phyloP scores from a whole-genome alignment of 345 rosid genomes.

The Raphanus raphanistrum region DNA sequence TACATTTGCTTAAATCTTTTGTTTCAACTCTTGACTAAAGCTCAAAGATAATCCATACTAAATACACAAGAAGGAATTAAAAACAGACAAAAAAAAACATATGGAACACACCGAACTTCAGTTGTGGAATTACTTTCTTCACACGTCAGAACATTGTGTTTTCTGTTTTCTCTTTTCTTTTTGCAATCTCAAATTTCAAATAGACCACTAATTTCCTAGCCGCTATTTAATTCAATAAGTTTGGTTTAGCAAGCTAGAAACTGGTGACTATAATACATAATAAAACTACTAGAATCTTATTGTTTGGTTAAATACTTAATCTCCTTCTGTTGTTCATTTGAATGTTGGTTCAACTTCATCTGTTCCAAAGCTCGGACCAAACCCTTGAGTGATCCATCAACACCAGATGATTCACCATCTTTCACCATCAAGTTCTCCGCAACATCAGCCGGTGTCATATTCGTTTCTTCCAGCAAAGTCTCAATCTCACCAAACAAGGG shows the following conservation, averaged over 20 bases:
- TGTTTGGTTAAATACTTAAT: not conserved
- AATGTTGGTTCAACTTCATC: slow-evolving; percentile 21
- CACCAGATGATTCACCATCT: slow-evolving; percentile 25
- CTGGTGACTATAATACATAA: not conserved
- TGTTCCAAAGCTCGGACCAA: slow-evolving; percentile 39
- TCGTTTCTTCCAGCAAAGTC: slow-evolving; percentile 32
- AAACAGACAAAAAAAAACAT: not conserved
- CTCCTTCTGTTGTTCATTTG: not conserved
- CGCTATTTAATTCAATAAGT: not conserved
- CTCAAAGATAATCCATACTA: not conserved
- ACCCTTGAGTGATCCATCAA: slow-evolving; percentile 34
- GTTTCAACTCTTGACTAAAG: not conserved
- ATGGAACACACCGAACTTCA: not conserved
- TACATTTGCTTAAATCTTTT: not conserved
- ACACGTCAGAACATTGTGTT: not conserved
- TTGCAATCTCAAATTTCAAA: not conserved
- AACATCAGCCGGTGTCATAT: slow-evolving; percentile 48
- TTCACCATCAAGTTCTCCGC: slow-evolving; percentile 49
- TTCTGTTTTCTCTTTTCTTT: not conserved
- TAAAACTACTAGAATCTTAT: too few species aligned
- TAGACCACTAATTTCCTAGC: not conserved
- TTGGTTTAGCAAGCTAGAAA: not conserved
- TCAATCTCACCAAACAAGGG: slow-evolving; percentile 28
- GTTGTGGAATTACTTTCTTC: not conserved
- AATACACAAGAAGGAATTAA: not conserved